These are phyloP conservation scores for Fusarium oligoseptatum DNA, from an alignment of 2,329 filamentous ascomycete species.

Conservation along the genomic window DNA sequence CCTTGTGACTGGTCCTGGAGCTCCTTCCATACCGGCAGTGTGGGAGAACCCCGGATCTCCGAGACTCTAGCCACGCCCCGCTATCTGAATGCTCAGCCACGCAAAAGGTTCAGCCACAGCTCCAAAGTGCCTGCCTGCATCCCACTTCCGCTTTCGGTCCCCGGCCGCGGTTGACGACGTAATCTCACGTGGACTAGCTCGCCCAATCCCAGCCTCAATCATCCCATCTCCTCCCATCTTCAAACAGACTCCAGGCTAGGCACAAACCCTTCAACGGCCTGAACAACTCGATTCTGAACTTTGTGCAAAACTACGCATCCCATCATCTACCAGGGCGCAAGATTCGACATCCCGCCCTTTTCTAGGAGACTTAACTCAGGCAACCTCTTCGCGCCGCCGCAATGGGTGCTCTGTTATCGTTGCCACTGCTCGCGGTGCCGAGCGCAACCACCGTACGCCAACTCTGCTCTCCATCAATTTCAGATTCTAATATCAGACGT, in stretches of 20 bases:
- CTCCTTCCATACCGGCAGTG: conserved; percentile 1
- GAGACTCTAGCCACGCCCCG: not conserved
- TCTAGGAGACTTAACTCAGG: not conserved
- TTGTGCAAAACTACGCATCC: conserved; percentile 1
- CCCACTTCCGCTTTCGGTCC: conserved; percentile 3
- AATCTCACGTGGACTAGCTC: conserved; percentile 45
- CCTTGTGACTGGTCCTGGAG: conserved; percentile 30
- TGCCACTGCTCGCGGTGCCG: conserved; percentile 90
- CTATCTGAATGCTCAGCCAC: conserved; percentile 4
- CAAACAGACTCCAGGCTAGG: conserved; percentile 1
- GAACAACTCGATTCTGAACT: not conserved
- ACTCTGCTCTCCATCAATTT: not conserved
- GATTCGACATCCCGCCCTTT: not conserved
- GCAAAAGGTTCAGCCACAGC: not conserved
- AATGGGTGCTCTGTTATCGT: conserved; percentile 93
- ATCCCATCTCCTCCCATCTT: conserved; percentile 27
- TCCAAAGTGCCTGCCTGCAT: not conserved
- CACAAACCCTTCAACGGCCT: conserved; percentile 1
- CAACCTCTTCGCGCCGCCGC: conserved; percentile 24
- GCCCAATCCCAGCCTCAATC: conserved; percentile 34
- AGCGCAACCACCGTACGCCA: conserved; percentile 84
- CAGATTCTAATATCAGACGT: conserved; percentile 20
- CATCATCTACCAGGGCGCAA: not conserved
- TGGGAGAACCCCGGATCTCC: conserved; percentile 16
- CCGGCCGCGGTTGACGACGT: conserved; percentile 30